Evolutionary conservation across 176 grass and related monocot genomes (phyloP), one percentile per base, ranked within the genome.

Genomic region (Cenchrus purpureus): DNA sequence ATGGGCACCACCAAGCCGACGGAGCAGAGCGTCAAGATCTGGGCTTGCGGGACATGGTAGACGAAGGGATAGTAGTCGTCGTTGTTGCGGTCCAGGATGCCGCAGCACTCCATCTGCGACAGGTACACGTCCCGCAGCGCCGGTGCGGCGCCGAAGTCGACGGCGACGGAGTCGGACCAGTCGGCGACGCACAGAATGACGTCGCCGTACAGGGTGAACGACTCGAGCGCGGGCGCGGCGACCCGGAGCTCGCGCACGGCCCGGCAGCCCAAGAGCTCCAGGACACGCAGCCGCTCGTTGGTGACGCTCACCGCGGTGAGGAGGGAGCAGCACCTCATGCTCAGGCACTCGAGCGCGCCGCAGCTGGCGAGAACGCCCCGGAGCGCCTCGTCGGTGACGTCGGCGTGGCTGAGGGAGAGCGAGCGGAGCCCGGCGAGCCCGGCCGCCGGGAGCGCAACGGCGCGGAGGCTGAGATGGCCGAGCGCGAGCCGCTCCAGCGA

Each of bases 11-110:
- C 59, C 34, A 95, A 72, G 43, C 76, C 77, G 10, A 70, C 25
- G 60, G 89, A 89, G 75, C 90, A 86, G 4, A 92, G 7, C 12
- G 90, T 92, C 68, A 95, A 44, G 43, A 83, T 17, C 70, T 56
- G 80, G n/a, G 87, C 82, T 69, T 86, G 68, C 8, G 82, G 43
- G 68, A 72, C 37, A 28, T 65, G 5, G 25, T 51, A 37, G 37
- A 92, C 40, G 7, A 55, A 63, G 4, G 57, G 16, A 71, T 86
- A 80, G 6, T 31, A 67, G 31, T 19, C 12, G 62, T 66, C 60
- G 37, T 83, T 20, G 2, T 43, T 0, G 16, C 1, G 4, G 9
- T 48, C 40, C 6, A 45, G 7, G 58, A 22, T 2, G 22, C 3
- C 58, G 12, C 46, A 45, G 12, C 68, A 51, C 5, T 22, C 45